These are phyloP conservation scores for Vigna hirtella DNA, from an alignment of 306 rosid genomes.

Conservation along the genomic window DNA sequence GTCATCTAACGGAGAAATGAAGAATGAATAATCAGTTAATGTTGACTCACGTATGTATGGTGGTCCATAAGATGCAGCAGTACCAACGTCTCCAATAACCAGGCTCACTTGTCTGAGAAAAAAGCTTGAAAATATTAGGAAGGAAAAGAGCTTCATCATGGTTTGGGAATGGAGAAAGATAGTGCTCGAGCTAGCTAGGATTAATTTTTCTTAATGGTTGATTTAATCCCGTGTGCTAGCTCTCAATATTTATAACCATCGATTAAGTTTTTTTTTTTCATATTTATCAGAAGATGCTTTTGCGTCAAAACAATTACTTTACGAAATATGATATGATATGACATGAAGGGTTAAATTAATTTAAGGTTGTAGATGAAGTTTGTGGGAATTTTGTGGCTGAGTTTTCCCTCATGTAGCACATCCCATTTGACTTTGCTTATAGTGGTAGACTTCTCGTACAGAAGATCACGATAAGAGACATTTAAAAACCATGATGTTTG, in stretches of 20 bases:
- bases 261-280: neutral
- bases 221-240: neutral
- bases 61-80: constrained; percentile 59
- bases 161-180: neutral
- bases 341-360: neutral
- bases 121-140: constrained; percentile 38
- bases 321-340: constrained; percentile 10
- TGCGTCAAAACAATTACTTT: neutral
- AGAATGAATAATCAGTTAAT: too few species aligned
- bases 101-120: constrained; percentile 21
- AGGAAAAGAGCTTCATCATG: neutral
- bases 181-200: too few species aligned
- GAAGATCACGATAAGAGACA: neutral
- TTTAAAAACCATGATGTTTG: neutral
- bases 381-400: constrained; percentile 17
- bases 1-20: neutral
- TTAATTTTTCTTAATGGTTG: neutral
- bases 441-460: constrained; percentile 8
- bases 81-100: constrained; percentile 56
- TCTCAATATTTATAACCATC: constrained; percentile 43
- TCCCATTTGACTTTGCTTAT: neutral
- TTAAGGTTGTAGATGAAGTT: constrained; percentile 18
- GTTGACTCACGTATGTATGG: constrained; percentile 64
- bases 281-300: neutral
- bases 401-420: neutral